These are phyloP conservation scores for Saitozyma sp. DNA, from an alignment of 768 basidiomycete species.

Conservation along the genomic window DNA sequence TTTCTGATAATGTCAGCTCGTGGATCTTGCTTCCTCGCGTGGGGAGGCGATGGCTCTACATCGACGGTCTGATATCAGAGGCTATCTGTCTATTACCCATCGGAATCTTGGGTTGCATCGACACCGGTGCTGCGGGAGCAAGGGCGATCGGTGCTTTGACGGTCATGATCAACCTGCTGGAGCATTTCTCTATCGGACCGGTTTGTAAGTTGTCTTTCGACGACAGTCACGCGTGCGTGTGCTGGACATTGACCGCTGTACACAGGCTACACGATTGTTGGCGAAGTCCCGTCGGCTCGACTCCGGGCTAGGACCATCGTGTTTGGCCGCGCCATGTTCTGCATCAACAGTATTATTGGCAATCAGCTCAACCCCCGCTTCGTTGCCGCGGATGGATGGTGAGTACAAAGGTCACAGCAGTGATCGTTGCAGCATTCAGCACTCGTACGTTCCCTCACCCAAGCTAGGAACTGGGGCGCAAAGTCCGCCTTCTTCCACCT, in stretches of 20 bases:
- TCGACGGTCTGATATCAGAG: slow-evolving; percentile 12
- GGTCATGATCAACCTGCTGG: neutral
- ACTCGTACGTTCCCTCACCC: no score
- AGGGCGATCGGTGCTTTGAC: neutral
- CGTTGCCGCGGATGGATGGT: neutral
- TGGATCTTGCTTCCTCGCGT: neutral
- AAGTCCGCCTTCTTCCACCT: slow-evolving; percentile 17
- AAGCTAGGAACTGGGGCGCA: neutral
- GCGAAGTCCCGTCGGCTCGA: slow-evolving; percentile 46
- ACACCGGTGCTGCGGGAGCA: neutral
- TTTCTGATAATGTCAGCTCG: neutral
- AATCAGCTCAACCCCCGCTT: slow-evolving; percentile 7
- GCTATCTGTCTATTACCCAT: neutral
- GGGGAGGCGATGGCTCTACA: slow-evolving; percentile 34
- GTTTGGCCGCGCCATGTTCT: slow-evolving; percentile 31
- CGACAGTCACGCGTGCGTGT: neutral
- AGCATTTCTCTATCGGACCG: slow-evolving; percentile 10
- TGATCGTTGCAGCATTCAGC: no score
- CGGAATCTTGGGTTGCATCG: neutral
- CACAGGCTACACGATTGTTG: slow-evolving; percentile 42
- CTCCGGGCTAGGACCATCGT: slow-evolving; percentile 51
- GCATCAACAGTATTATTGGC: slow-evolving; percentile 7
- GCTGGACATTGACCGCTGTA: neutral
- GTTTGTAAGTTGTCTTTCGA: slow-evolving; percentile 6
- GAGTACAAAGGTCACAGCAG: neutral